Percentiles rank a stretch among this genome's conserved stretches.
Conservation (phyloP, 2,329 filamentous ascomycete species). For the Neocucurbitaria cava region DNA sequence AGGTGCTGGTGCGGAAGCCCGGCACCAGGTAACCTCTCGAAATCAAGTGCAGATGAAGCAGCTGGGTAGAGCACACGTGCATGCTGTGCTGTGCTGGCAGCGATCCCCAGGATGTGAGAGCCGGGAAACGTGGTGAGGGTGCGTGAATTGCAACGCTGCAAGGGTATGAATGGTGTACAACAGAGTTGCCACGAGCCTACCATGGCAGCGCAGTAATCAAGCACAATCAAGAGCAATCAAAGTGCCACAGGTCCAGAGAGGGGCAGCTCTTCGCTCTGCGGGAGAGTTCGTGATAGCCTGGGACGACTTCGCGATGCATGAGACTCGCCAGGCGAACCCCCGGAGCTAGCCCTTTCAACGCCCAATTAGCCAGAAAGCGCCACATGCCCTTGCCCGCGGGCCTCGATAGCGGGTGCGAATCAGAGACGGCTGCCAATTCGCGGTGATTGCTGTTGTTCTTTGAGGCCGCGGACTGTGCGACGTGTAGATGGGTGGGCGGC, state of each 20-base stretch:
- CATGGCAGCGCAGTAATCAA: too few species aligned
- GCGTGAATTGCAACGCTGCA: not conserved
- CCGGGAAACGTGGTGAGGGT: not conserved
- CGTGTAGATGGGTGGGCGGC: not conserved
- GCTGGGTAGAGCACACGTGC: conserved; percentile 3
- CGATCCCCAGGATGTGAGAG: not conserved
- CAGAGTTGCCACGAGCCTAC: not conserved
- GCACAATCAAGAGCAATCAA: conserved; percentile 4
- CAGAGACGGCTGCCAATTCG: not conserved
- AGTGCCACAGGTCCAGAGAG: not conserved
- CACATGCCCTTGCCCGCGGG: not conserved
- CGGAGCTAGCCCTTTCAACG: not conserved
- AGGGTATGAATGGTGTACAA: not conserved
- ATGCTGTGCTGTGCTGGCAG: not conserved
- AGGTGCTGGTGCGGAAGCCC: conserved; percentile 6
- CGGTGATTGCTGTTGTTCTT: not conserved
- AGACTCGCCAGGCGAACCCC: not conserved
- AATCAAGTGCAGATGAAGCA: conserved; percentile 10
- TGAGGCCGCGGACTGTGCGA: not conserved
- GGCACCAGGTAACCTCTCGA: conserved; percentile 1
- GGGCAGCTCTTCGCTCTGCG: not conserved
- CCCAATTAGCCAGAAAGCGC: conserved; percentile 2
- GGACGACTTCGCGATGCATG: not conserved
- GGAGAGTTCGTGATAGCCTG: not conserved
- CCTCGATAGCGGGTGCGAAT: not conserved